phyloP scores from a whole-genome alignment of 2,329 filamentous ascomycete genomes.

The Elsinoe arachidis region DNA sequence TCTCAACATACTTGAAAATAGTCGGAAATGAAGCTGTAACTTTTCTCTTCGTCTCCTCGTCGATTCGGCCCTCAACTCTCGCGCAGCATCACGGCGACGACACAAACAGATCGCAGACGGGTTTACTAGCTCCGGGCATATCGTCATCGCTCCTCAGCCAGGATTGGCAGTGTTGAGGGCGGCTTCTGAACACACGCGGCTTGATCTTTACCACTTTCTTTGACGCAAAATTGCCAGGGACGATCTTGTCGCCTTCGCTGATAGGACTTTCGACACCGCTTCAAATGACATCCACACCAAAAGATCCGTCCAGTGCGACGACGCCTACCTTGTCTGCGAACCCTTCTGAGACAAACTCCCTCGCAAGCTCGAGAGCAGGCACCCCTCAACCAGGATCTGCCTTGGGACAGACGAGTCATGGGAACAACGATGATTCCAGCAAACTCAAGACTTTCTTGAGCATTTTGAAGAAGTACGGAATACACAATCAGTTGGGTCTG shows the following conservation, averaged over 20 bases:
- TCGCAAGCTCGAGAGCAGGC: slow-evolving; percentile 25
- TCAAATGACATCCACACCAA: slow-evolving; percentile 8
- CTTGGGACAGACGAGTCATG: slow-evolving; percentile 40
- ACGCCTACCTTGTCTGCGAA: slow-evolving; percentile 16
- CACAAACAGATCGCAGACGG: background rate
- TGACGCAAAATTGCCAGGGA: background rate
- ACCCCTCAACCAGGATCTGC: slow-evolving; percentile 23
- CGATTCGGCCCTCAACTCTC: slow-evolving; percentile 7
- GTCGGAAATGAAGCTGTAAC: background rate
- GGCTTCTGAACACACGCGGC: background rate
- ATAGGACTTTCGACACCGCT: background rate
- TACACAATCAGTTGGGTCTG: background rate
- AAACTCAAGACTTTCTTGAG: slow-evolving; percentile 83
- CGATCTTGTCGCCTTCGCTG: background rate
- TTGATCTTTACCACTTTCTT: background rate
- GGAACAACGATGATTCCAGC: slow-evolving; percentile 62
- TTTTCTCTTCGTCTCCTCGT: background rate
- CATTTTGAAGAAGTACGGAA: slow-evolving; percentile 73
- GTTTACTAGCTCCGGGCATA: background rate
- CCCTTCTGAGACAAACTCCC: slow-evolving; percentile 27
- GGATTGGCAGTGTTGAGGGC: slow-evolving; percentile 10
- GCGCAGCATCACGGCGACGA: slow-evolving; percentile 5
- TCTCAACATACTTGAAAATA: background rate
- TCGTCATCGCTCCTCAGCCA: slow-evolving; percentile 4
- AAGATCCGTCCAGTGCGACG: slow-evolving; percentile 10